Evolutionary conservation across 768 basidiomycete species (phyloP).

Genomic region (Myochromella boudieri): DNA sequence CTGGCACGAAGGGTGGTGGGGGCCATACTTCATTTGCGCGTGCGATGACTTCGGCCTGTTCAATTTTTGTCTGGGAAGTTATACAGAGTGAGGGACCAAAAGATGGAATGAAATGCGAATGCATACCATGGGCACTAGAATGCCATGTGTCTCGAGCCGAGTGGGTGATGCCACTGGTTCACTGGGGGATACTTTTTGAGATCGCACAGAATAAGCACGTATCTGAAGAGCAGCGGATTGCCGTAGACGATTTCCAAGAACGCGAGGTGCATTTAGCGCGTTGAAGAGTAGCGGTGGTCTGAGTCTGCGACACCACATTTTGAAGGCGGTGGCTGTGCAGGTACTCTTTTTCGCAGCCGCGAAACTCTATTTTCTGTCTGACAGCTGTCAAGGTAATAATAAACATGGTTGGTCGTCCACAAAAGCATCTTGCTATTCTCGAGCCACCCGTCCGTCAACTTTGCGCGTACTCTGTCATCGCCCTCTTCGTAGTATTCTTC

Average conservation of each 20-base stretch:
- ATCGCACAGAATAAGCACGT: too few species aligned
- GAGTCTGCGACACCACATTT: constrained; percentile 8
- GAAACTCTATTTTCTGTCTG: not conserved
- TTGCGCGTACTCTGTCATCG: constrained; percentile 34
- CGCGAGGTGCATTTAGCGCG: constrained; percentile 1
- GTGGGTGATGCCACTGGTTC: not conserved
- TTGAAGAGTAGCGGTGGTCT: constrained; percentile 1
- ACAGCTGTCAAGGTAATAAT: not conserved
- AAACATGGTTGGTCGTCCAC: constrained; percentile 14
- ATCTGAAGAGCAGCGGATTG: too few species aligned
- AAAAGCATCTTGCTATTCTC: constrained; percentile 9
- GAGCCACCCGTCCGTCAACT: constrained; percentile 19
- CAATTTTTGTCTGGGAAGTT: not conserved
- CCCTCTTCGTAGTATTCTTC: constrained; percentile 43
- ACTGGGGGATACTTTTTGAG: too few species aligned
- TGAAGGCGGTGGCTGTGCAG: constrained; percentile 7
- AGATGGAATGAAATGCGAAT: not conserved
- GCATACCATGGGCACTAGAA: constrained; percentile 4
- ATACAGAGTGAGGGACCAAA: not conserved
- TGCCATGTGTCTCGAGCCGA: not conserved
- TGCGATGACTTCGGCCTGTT: constrained; percentile 12
- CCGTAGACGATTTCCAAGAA: too few species aligned
- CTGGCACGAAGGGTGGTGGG: constrained; percentile 20
- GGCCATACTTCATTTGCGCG: constrained; percentile 27
- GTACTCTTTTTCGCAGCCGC: too few species aligned